Base-by-base conservation (phyloP, 2,329 filamentous ascomycete species). In the Sclerotinia glacialis region DNA sequence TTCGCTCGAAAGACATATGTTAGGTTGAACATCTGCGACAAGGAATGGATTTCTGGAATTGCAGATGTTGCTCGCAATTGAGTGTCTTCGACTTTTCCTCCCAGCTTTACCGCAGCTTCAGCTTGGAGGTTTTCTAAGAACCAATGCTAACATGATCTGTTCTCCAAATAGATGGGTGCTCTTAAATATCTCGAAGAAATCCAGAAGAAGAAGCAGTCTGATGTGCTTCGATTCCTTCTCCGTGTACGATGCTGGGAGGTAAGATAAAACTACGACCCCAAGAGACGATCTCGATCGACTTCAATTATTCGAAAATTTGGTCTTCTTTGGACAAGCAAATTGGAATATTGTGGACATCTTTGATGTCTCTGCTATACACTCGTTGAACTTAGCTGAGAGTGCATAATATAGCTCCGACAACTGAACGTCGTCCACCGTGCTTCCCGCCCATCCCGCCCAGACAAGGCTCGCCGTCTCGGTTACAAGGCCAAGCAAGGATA, bases 401-500 rank as follows among this genome's bases (percentile, higher is more conserved):
- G 91, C 92, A 95, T 95, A 95, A 94, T 93, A 94, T 95, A 97
- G 94, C 92, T 96, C 83, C 93, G 94, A 86, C 94, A 98, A 88
- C 86, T 98, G 85, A 96, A 98, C 86, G 93, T 97, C 83, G 95
- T 98, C 86, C 95, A 99, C 89, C 94, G 95, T 82, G 95, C 95
- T 80, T 96, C 93, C 79, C 93, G 94, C 79, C 95, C 95, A 77
- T 97, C 93, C 78, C 95, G 95, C 82, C 95, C 95, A 80, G 96
- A 99, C 87, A 99, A 99, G 92, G 95, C 96, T 80, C 95, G 95
- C 85, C 95, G 96, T 83, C 92, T 99, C 77, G 95, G 95, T 79
- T 99, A 99, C 92, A 99, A 99, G 92, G 95, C 96, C 87, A 99
- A 99, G 92, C 95, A 99, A 87, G 95, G 95, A 83, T 99, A 98